phyloP scores from a whole-genome alignment of 305 asterid species.

The Solanum hybrid region DNA sequence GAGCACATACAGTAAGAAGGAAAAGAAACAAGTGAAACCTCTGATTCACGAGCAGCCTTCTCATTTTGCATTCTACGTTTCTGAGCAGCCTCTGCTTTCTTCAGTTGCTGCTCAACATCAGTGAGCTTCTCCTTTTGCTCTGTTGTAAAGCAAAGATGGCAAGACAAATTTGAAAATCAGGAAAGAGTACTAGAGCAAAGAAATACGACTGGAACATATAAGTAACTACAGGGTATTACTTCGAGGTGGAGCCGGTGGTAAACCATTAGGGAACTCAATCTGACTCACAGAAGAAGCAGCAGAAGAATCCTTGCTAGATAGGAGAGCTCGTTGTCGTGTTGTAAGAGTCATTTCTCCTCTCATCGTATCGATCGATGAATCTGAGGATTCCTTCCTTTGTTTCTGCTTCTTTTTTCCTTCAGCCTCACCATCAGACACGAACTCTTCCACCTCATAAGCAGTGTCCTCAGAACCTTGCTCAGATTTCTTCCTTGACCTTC shows the following conservation, averaged over 20 bases:
- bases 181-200: neutral
- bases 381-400: conserved; percentile 51
- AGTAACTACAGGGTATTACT: conserved; percentile 34
- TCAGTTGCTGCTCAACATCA: conserved; percentile 90
- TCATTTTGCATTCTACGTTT: conserved; percentile 82
- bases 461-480: conserved; percentile 35
- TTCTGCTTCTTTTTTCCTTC: conserved; percentile 54
- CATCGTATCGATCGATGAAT: conserved; percentile 50
- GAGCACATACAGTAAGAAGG: neutral
- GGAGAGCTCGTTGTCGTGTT: conserved; percentile 88
- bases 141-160: conserved; percentile 19
- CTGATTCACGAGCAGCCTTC: conserved; percentile 92
- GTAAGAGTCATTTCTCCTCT: conserved; percentile 84
- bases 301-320: conserved; percentile 52
- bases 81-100: conserved; percentile 90
- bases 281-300: conserved; percentile 26
- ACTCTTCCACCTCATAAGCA: conserved; percentile 54
- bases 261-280: conserved; percentile 85
- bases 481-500: conserved; percentile 40
- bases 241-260: conserved; percentile 87
- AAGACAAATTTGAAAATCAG: conserved; percentile 1
- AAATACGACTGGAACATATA: conserved; percentile 1
- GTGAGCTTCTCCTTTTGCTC: conserved; percentile 86
- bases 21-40: conserved; percentile 37
- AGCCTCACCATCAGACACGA: conserved; percentile 41